Evolutionary conservation across 306 rosid species (phyloP), one percentile per base, ranked within the genome.

Genomic region (Astragalus membranaceus): DNA sequence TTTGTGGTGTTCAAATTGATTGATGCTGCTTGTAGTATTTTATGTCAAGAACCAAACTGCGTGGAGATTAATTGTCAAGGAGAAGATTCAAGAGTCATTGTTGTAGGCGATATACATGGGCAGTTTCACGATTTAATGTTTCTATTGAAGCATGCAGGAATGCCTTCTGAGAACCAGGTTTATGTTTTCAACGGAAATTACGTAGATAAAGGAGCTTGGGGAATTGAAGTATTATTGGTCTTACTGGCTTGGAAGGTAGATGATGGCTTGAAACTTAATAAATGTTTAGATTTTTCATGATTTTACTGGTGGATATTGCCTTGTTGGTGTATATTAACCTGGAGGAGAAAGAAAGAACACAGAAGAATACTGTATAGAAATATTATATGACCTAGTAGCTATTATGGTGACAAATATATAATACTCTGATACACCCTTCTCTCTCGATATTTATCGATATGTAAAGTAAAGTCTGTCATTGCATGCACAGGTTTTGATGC

Each of bases 191-290:
- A 86, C 82, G 98, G 98, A 44, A 85, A 90, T 53, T 93, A 93
- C 78, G 96, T 93, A 42, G 85, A 80, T 76, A 81, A 78, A 70
- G 96, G 96, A 82, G 90, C 93, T 64, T 78, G 84, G 88, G 96
- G 98, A 37, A 60, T 93, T 79, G 98, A 93, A 81, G 96, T 89
- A 35, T 76, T 90, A 64, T 73, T 90, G 84, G 84, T 85, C 82
- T 87, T 92, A 80, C 80, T 87, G 78, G 96, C 93, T 29, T 90
- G 92, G 96, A 92, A 92, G 98, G 98, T 90, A 86, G 78, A 29
- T 56, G 79, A 70, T 61, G 53, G 23, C 9, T 30, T 64, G 46
- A 65, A 64, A 56, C 16, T 48, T 46, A 7, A 7, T 35, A 44
- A 7, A 44, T 70, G 55, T 57, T 69, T 59, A 64, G 71, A 56